A percentile compares a stretch with the other conserved stretches of the same genome.
Evolutionary conservation across 2,329 filamentous ascomycete species (phyloP).

Genomic region (Pseudopyricularia javanii): DNA sequence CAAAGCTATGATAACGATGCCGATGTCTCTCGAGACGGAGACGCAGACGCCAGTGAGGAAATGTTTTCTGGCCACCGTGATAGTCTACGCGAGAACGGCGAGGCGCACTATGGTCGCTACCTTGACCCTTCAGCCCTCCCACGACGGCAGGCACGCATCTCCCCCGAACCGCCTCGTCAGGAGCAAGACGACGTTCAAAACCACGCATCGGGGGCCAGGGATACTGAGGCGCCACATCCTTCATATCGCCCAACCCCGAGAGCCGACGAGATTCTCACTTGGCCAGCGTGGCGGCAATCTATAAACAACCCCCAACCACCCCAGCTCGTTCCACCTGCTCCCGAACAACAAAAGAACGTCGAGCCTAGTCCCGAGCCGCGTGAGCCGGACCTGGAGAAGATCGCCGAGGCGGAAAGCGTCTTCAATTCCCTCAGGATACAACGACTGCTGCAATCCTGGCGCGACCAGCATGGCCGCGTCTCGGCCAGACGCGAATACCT

Average conservation of each 20-base stretch:
- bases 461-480: background rate
- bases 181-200: background rate
- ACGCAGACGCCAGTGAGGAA: background rate
- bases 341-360: background rate
- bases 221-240: background rate
- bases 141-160: background rate
- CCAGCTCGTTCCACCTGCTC: background rate
- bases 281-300: background rate
- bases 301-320: background rate
- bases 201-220: background rate
- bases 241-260: background rate
- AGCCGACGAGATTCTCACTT: background rate
- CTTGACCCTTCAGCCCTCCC: background rate
- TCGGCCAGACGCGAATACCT: background rate
- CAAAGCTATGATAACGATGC: conserved; percentile 1
- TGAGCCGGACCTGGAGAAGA: background rate
- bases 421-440: background rate
- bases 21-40: conserved; percentile 1
- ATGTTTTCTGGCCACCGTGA: background rate
- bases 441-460: background rate
- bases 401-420: background rate
- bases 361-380: background rate
- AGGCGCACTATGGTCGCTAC: background rate
- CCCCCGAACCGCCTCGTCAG: background rate
- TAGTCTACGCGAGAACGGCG: background rate